Percentiles rank a stretch among this genome's conserved stretches.
Conservation (phyloP, 768 basidiomycete genomes). For the Lactarius evosmus region DNA sequence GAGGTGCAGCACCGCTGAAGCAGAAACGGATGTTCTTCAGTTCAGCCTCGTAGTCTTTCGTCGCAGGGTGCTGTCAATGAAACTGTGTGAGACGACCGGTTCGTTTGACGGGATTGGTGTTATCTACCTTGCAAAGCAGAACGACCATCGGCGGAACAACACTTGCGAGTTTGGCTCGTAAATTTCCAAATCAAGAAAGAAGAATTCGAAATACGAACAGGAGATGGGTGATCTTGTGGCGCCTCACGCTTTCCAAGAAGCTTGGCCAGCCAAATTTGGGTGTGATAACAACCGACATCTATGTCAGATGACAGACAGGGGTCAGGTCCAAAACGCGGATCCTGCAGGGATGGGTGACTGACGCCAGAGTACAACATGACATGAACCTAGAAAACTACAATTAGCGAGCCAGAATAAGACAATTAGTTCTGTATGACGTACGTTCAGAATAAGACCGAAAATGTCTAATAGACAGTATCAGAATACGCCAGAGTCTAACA, state of each 20-base stretch:
- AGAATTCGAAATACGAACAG: constrained; percentile 27
- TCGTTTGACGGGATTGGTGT: background rate
- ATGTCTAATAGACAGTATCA: constrained; percentile 42
- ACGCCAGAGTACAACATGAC: constrained; percentile 32
- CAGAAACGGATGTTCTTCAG: constrained; percentile 31
- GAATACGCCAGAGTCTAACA: background rate
- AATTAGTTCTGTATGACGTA: background rate
- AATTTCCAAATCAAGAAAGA: background rate
- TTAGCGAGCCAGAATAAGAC: background rate
- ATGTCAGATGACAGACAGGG: background rate
- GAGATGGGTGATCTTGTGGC: constrained; percentile 37
- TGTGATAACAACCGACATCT: constrained; percentile 37
- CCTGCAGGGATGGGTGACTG: constrained; percentile 1
- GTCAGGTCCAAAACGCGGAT: background rate
- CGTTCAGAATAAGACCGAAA: constrained; percentile 35
- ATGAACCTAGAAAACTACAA: constrained; percentile 30
- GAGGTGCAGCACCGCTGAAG: constrained; percentile 37
- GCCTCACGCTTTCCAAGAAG: constrained; percentile 37
- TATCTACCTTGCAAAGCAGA: constrained; percentile 34
- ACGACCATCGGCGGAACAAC: constrained; percentile 35
- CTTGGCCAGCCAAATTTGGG: constrained; percentile 36
- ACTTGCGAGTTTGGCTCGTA: constrained; percentile 9
- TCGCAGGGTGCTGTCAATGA: constrained; percentile 31
- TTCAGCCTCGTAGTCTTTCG: constrained; percentile 32
- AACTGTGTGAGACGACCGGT: background rate